Conservation (phyloP, 257 asterid genomes). For the Solanum pimpinellifolium region DNA sequence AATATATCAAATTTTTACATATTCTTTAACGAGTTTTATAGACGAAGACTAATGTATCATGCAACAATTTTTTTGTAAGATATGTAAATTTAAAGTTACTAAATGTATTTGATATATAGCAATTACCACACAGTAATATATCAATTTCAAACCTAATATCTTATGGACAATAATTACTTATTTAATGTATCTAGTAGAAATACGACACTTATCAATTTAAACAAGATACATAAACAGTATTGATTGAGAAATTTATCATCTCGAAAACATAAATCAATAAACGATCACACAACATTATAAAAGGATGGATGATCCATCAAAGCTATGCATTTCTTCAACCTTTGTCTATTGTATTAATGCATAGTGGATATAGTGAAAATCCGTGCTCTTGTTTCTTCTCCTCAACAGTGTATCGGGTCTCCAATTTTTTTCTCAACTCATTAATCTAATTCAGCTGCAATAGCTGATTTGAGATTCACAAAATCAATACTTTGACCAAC, state of each 20-base stretch:
- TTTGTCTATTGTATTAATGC: neutral
- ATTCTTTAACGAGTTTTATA: neutral
- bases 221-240: neutral
- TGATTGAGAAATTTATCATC: neutral
- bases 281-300: neutral
- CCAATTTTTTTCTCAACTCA: too few relatives aligned
- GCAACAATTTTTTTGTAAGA: neutral
- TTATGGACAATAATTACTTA: neutral
- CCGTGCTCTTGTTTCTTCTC: neutral
- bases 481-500: too few relatives aligned
- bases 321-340: neutral
- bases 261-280: neutral
- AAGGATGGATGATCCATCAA: neutral
- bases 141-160: neutral
- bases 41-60: neutral
- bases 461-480: too few relatives aligned
- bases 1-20: too few relatives aligned
- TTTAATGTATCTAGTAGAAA: neutral
- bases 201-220: neutral
- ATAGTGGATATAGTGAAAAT: too few relatives aligned
- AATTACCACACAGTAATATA: neutral
- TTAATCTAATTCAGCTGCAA: too few relatives aligned
- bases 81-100: too few relatives aligned
- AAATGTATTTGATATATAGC: too few relatives aligned
- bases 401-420: neutral